phyloP scores from a whole-genome alignment of 345 rosid genomes.

The Rhodamnia rubescens region DNA sequence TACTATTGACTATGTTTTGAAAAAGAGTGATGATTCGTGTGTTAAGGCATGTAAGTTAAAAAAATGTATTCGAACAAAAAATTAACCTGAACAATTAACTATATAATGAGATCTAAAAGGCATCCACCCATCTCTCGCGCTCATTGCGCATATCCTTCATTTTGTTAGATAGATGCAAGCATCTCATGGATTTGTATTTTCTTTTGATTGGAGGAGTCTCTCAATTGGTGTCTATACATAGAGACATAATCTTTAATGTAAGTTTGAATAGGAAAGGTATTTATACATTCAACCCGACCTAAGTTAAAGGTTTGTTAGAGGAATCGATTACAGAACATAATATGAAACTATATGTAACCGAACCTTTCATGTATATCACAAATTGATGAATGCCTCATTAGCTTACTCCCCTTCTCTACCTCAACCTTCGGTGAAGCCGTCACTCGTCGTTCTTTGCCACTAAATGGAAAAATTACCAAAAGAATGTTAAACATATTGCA shows the following conservation, averaged over 20 bases:
- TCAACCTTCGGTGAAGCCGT: neutral
- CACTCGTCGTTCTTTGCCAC: neutral
- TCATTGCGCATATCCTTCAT: neutral
- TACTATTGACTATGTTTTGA: neutral
- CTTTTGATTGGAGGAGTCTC: neutral
- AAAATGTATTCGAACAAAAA: neutral
- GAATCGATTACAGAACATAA: neutral
- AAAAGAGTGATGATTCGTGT: neutral
- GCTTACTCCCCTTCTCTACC: neutral
- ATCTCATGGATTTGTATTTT: neutral
- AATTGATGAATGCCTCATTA: neutral
- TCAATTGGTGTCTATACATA: neutral
- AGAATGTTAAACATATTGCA: no score
- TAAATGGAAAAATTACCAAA: no score
- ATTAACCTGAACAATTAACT: neutral
- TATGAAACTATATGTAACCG: neutral
- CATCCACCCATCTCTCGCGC: neutral
- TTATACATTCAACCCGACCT: neutral
- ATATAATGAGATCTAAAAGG: neutral
- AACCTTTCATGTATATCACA: neutral
- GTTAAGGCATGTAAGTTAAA: neutral
- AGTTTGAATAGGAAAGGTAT: neutral
- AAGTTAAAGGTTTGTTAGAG: neutral
- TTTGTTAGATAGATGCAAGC: neutral
- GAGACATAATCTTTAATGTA: neutral